Percentiles rank a stretch among this genome's conserved stretches.
These are phyloP conservation scores for Filobasidium floriforme DNA, from an alignment of 768 basidiomycete species.

Conservation along the genomic window DNA sequence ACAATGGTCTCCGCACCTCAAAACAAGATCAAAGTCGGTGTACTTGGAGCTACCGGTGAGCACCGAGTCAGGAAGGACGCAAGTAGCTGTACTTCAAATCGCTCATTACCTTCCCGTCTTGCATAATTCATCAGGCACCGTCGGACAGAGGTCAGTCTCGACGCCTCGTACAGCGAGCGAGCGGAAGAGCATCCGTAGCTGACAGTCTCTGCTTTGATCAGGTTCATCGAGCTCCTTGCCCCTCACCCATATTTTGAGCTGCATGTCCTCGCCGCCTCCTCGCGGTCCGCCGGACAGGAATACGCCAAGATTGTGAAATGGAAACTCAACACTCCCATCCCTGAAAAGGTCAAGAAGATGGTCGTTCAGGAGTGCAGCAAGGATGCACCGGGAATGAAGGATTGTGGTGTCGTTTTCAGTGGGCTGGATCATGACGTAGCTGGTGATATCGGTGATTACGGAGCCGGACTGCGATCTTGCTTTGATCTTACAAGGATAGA, in stretches of 20 bases:
- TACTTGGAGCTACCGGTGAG: slow-evolving; percentile 47
- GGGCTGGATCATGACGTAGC: slow-evolving; percentile 94
- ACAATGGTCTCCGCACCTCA: slow-evolving; percentile 1
- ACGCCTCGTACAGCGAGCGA: not conserved
- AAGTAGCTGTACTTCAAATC: too few species aligned
- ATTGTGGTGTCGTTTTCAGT: slow-evolving; percentile 82
- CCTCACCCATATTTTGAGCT: slow-evolving; percentile 84
- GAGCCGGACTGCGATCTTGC: not conserved
- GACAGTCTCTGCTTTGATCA: slow-evolving; percentile 7
- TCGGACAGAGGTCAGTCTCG: slow-evolving; percentile 66
- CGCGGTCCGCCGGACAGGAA: slow-evolving; percentile 73
- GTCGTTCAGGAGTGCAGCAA: slow-evolving; percentile 70
- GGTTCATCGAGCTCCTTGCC: slow-evolving; percentile 77
- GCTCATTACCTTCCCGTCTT: too few species aligned
- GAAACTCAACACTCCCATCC: slow-evolving; percentile 80
- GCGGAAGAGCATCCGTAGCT: not conserved
- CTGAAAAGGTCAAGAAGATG: slow-evolving; percentile 56
- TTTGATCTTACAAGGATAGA: not conserved
- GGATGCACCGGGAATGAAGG: slow-evolving; percentile 56
- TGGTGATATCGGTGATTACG: slow-evolving; percentile 77
- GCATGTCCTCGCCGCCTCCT: slow-evolving; percentile 78
- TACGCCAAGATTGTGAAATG: slow-evolving; percentile 68
- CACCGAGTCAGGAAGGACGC: too few species aligned
- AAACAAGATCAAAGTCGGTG: slow-evolving; percentile 46
- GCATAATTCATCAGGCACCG: slow-evolving; percentile 55